Conservation (phyloP, 495 filamentous ascomycete genomes). For the Acidomyces sp. region DNA sequence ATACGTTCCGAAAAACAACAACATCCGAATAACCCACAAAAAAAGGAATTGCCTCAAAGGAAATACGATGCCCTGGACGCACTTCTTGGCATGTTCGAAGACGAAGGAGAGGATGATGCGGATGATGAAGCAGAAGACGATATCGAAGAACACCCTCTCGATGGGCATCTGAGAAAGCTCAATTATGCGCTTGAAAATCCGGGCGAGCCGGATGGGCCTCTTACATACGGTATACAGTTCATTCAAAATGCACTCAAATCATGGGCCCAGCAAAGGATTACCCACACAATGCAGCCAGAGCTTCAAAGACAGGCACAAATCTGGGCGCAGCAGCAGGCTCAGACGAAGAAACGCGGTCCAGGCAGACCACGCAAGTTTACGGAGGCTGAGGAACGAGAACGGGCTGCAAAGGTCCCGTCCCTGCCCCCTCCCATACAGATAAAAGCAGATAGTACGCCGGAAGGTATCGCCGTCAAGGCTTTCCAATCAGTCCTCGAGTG, state of each 20-base stretch:
- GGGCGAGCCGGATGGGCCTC: constrained; percentile 8
- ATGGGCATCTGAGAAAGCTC: neutral
- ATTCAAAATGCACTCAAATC: constrained; percentile 18
- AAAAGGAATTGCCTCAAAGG: constrained; percentile 1
- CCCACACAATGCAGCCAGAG: neutral
- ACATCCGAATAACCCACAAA: neutral
- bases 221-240: constrained; percentile 19
- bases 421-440: constrained; percentile 2
- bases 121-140: neutral
- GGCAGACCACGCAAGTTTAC: constrained; percentile 13
- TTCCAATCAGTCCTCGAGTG: constrained; percentile 15
- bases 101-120: constrained; percentile 2
- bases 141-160: neutral
- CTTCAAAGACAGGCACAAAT: constrained; percentile 1
- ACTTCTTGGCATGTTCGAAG: constrained; percentile 9
- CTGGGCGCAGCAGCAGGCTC: neutral
- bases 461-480: constrained; percentile 8
- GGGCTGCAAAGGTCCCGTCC: neutral
- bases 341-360: neutral
- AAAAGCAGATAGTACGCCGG: constrained; percentile 1
- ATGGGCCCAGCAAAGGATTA: constrained; percentile 10
- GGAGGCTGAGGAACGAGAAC: constrained; percentile 1
- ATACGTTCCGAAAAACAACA: neutral
- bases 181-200: neutral
- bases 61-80: neutral